Percentiles rank a stretch among this genome's conserved stretches.
Evolutionary conservation across 208 protist genomes (phyloP).

Genomic region (Angomonas desouzai): DNA sequence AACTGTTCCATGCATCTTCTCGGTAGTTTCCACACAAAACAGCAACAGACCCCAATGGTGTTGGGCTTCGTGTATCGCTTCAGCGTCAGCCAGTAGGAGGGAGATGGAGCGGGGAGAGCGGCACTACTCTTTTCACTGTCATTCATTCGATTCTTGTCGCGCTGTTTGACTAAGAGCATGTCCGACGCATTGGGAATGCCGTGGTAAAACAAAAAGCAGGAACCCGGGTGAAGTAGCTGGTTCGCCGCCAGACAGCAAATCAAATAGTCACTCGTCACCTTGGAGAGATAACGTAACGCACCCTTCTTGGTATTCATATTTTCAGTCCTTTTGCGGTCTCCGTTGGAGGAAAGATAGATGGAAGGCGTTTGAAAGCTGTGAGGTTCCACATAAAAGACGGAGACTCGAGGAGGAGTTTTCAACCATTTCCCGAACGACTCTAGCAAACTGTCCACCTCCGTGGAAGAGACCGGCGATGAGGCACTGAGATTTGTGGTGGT

Average conservation of each 20-base stretch:
- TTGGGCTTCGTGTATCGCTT: slow-evolving; percentile 46
- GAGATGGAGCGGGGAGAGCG: too few species aligned
- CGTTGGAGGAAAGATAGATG: too few species aligned
- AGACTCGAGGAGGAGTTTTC: too few species aligned
- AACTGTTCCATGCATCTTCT: neutral
- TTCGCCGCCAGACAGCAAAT: slow-evolving; percentile 48
- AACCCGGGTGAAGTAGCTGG: slow-evolving; percentile 29
- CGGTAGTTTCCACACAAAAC: slow-evolving; percentile 35
- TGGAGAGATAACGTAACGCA: slow-evolving; percentile 14
- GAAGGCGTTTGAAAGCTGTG: slow-evolving; percentile 12
- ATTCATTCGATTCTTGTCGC: neutral
- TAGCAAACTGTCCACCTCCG: neutral
- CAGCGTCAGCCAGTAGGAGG: slow-evolving; percentile 49
- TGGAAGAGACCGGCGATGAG: neutral
- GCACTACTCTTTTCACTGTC: neutral
- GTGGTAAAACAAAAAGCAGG: slow-evolving; percentile 61
- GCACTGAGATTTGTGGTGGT: too few species aligned
- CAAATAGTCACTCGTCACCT: slow-evolving; percentile 42
- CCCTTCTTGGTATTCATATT: slow-evolving; percentile 7
- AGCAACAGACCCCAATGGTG: slow-evolving; percentile 42
- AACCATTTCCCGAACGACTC: neutral
- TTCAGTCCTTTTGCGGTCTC: neutral
- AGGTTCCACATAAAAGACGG: neutral
- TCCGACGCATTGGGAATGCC: slow-evolving; percentile 46
- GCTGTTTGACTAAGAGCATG: slow-evolving; percentile 18